Percentiles rank a stretch among this genome's conserved stretches.
Evolutionary conservation across 2,329 filamentous ascomycete species (phyloP).

Genomic region (Colletotrichum magnum): DNA sequence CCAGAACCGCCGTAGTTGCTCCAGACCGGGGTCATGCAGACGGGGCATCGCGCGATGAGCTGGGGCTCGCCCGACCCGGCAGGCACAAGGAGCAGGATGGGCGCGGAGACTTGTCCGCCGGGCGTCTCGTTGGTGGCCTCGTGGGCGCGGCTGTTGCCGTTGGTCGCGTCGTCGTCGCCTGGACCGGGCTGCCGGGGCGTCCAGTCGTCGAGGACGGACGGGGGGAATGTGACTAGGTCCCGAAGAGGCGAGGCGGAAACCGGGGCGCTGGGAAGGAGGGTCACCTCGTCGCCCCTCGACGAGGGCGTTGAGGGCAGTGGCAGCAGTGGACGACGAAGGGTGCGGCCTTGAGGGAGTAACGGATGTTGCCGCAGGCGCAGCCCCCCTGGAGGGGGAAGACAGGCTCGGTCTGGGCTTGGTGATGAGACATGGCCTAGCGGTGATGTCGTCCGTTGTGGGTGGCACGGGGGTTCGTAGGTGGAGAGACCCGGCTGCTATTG

Average conservation of each 20-base stretch:
- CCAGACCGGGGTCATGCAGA: constrained; percentile 58
- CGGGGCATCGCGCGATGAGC: constrained; percentile 57
- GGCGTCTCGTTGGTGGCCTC: background rate
- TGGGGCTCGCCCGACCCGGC: constrained; percentile 58
- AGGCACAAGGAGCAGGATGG: constrained; percentile 50
- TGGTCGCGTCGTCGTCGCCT: background rate
- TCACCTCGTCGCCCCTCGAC: constrained; percentile 56
- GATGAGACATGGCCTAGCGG: constrained; percentile 30
- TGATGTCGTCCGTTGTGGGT: constrained; percentile 2
- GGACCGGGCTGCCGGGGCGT: constrained; percentile 25
- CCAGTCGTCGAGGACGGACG: constrained; percentile 21
- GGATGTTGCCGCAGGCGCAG: constrained; percentile 79
- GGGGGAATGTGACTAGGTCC: constrained; percentile 18
- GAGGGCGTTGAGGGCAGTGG: constrained; percentile 61
- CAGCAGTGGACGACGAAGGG: constrained; percentile 61
- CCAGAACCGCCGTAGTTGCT: constrained; percentile 55
- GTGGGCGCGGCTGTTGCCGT: background rate
- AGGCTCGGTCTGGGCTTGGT: constrained; percentile 18
- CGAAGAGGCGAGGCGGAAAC: constrained; percentile 42
- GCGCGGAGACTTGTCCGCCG: constrained; percentile 18
- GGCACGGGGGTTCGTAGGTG: constrained; percentile 4
- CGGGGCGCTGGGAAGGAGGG: constrained; percentile 47
- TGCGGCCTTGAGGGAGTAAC: constrained; percentile 75
- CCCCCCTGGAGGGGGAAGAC: constrained; percentile 56
- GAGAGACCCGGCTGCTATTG: constrained; percentile 26